Base-by-base conservation (phyloP, 2,329 filamentous ascomycete genomes). In the Trichophyton simii region DNA sequence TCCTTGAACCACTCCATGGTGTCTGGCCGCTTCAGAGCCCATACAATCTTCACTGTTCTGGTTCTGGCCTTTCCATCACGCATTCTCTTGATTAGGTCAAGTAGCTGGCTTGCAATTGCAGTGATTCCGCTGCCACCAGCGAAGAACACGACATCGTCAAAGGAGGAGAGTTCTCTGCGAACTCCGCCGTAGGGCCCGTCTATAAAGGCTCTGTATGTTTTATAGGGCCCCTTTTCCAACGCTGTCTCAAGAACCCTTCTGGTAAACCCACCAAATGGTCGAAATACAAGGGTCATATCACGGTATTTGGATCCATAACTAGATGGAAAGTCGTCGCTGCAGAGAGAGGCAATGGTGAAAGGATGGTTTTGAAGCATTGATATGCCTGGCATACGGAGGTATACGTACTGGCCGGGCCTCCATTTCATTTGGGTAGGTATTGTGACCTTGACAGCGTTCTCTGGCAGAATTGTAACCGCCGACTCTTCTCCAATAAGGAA, bases 1-100 rank as follows among this genome's bases (percentile, higher is more conserved):
- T 96, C 91, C 66, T 89, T 88, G 80, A 96, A 97, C 92, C 92
- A 97, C 71, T 96, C 90, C 85, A 97, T 90, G 0, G 90, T 89
- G 73, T 96, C 92, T 13, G 94, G 85, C 61, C 88, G 84, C 75
- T 94, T 95, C 66, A 96, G 79, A 3, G 91, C 86, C 92, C 92
- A 97, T n/a, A 97, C 83, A 0, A 97, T 89, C 15, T 94, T 87
- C 3, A 97, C 87, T 65, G 87, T 89, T 72, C 88, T 89, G 1
- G 91, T 96, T 52, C 96, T 89, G 38, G 92, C 91, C 73, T 96
- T 96, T 58, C 90, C 89, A 70, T 96, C 91, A 63, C 91, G 86
- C 87, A 97, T 96, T 63, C 91, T 86, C 76, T 96, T 96, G 76
- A 96, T 95, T n/a, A 97, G 79, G 66, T 95, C 89, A 22, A 96